Percentiles rank a stretch among this genome's conserved stretches.
Conservation (phyloP, 306 rosid species). For the Morella rubra region DNA sequence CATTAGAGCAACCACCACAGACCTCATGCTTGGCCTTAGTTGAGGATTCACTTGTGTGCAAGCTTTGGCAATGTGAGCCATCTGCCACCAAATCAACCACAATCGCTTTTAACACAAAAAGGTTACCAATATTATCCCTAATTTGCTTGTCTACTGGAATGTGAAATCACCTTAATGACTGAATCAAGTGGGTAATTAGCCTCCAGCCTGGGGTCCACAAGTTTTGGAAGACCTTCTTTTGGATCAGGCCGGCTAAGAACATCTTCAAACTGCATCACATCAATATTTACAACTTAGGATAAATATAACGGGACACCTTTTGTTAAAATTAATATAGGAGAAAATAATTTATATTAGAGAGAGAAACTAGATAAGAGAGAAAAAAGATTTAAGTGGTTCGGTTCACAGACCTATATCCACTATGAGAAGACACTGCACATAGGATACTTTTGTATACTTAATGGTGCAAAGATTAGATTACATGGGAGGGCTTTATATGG, state of each 20-base stretch:
- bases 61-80: constrained; percentile 66
- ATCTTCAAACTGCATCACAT: constrained; percentile 62
- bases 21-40: constrained; percentile 84
- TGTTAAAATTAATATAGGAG: too few relatives aligned
- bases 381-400: too few relatives aligned
- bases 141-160: constrained; percentile 2
- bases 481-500: too few relatives aligned
- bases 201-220: constrained; percentile 51
- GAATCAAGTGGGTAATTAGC: constrained; percentile 54
- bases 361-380: too few relatives aligned
- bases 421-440: too few relatives aligned
- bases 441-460: too few relatives aligned
- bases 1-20: constrained; percentile 67
- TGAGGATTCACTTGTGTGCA: constrained; percentile 77
- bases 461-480: too few relatives aligned
- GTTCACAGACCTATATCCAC: too few relatives aligned
- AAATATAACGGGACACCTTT: too few relatives aligned
- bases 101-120: not conserved
- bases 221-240: constrained; percentile 45
- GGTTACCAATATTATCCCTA: too few relatives aligned
- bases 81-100: constrained; percentile 35
- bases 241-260: constrained; percentile 46
- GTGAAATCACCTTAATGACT: constrained; percentile 43
- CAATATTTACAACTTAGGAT: not conserved
- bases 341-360: too few relatives aligned